Evolutionary conservation across 495 filamentous ascomycete genomes (phyloP), one percentile per base, ranked within the genome.

Genomic region (Tuber indicum): DNA sequence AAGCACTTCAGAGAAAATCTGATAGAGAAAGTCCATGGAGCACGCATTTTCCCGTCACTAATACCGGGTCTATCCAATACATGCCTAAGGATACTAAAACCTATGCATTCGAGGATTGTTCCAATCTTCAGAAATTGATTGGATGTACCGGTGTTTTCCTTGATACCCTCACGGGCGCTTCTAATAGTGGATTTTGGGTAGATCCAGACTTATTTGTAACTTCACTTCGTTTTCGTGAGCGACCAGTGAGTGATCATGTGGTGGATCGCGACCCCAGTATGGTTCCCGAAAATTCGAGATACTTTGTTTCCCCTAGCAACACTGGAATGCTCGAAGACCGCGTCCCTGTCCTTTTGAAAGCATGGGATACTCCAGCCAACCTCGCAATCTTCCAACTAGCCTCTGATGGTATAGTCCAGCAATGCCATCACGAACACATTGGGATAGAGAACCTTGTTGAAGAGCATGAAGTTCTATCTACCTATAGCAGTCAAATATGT

Each of bases 361-460:
- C n/a, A 2, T 62, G 52, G 52, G 52, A 62, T 62, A 62, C 52
- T 62, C 52, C 9, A 2, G 26, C 52, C 23, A 62, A 62, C 52
- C n/a, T 62, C 10, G 52, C 52, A 32, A 62, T 62, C n/a, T 62
- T 62, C n/a, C 23, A 26, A 26, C 52, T 23, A 26, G 9, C 9
- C 52, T 14, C 23, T 62, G n/a, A 0, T 62, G 52, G n/a, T 21
- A 8, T 9, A n/a, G 1, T 23, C 49, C 49, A 52, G 49, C 49
- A n/a, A 9, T 52, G 7, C 23, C 21, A 9, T 3, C n/a, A n/a
- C 12, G 49, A n/a, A n/a, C 49, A 62, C 52, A 62, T 62, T 12
- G 52, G 52, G n/a, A 62, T 62, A 62, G 52, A 62, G 52, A 62
- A 62, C 23, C 52, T 62, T 62, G 52, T 62, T 62, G 52, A 62